phyloP scores from a whole-genome alignment of 495 filamentous ascomycete species.

The Penicillium pulvis region DNA sequence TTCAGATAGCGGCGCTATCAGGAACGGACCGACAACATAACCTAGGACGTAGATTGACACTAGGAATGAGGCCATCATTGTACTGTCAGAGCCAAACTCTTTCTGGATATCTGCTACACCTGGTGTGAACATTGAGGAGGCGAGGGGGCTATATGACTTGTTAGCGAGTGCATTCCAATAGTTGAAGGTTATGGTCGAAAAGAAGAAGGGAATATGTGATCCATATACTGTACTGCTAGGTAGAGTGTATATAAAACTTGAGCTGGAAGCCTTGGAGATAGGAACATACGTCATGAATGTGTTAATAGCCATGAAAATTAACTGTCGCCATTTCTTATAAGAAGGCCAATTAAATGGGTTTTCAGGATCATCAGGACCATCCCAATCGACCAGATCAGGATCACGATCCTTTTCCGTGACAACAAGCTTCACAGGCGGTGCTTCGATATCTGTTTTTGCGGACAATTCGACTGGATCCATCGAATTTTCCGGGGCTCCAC shows the following conservation, averaged over 20 bases:
- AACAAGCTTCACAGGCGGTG: background rate
- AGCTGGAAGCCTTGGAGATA: background rate
- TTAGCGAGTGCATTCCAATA: background rate
- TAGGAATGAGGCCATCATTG: slow-evolving; percentile 36
- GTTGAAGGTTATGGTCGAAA: slow-evolving; percentile 1
- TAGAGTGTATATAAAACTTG: no score
- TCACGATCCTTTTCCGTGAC: background rate
- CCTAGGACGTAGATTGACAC: slow-evolving; percentile 48
- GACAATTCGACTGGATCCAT: background rate
- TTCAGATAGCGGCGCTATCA: slow-evolving; percentile 48
- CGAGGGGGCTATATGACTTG: slow-evolving; percentile 40
- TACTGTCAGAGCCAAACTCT: slow-evolving; percentile 51
- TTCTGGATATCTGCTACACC: slow-evolving; percentile 53
- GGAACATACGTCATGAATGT: slow-evolving; percentile 57
- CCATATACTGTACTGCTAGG: no score
- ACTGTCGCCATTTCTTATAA: slow-evolving; percentile 48
- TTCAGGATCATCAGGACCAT: slow-evolving; percentile 56
- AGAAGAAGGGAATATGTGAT: background rate
- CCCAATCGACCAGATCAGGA: slow-evolving; percentile 46
- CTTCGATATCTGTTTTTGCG: slow-evolving; percentile 11
- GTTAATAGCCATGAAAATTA: slow-evolving; percentile 48
- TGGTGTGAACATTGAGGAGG: slow-evolving; percentile 67
- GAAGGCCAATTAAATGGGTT: slow-evolving; percentile 65
- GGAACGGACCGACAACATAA: slow-evolving; percentile 35
- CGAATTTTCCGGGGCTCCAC: background rate